These are phyloP conservation scores for Yarrowia deformans DNA, from an alignment of 805 yeast species.

Conservation along the genomic window DNA sequence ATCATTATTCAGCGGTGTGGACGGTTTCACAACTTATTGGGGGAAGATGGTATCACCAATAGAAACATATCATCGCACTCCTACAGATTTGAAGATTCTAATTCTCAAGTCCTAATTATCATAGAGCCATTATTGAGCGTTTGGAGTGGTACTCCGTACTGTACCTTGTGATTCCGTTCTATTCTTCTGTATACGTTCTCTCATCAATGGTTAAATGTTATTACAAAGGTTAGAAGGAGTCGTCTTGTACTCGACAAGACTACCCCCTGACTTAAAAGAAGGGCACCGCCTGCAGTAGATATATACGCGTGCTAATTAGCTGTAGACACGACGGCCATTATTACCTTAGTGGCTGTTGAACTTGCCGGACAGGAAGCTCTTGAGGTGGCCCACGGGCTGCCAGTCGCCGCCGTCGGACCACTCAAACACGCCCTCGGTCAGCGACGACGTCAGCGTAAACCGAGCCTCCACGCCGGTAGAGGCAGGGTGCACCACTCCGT, in stretches of 20 bases:
- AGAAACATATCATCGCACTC: no score
- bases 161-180: no score
- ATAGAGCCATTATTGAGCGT: no score
- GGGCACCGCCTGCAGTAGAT: constrained; percentile 25
- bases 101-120: no score
- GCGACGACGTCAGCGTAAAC: constrained; percentile 43
- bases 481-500: constrained; percentile 72
- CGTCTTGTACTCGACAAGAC: no score
- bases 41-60: no score
- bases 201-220: constrained; percentile 3
- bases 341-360: constrained; percentile 31
- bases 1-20: no score
- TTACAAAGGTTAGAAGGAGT: constrained; percentile 24
- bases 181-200: no score
- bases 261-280: neutral
- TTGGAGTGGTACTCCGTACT: no score
- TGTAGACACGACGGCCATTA: constrained; percentile 32
- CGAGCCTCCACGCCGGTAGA: constrained; percentile 73
- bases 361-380: constrained; percentile 34
- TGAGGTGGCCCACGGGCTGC: constrained; percentile 36
- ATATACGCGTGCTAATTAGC: constrained; percentile 11
- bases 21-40: no score
- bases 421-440: constrained; percentile 29
- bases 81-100: no score
- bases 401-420: constrained; percentile 42